Conservation (phyloP, 2,329 filamentous ascomycete species). For the Fusarium sororula region DNA sequence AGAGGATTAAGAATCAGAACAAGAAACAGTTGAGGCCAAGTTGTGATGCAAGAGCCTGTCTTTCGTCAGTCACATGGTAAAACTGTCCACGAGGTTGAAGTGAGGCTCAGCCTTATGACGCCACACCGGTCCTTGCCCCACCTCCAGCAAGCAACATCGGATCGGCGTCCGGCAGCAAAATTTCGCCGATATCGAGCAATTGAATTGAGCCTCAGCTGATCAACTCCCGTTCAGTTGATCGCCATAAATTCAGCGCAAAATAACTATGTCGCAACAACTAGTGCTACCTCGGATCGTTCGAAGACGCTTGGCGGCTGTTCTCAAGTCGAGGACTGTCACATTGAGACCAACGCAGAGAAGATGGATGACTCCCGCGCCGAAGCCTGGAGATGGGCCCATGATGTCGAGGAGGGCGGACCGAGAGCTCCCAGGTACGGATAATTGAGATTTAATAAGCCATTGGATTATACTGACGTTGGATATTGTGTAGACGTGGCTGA, state of each 20-base stretch:
- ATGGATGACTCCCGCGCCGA: slow-evolving; percentile 64
- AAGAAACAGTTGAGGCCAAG: neutral
- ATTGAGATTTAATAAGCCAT: neutral
- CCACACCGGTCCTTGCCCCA: slow-evolving; percentile 32
- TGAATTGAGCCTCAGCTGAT: slow-evolving; percentile 38
- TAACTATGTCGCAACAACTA: slow-evolving; percentile 36
- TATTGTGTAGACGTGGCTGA: slow-evolving; percentile 51
- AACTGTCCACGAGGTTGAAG: slow-evolving; percentile 9
- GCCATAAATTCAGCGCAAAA: neutral
- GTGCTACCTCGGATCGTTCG: slow-evolving; percentile 41
- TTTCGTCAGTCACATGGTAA: slow-evolving; percentile 39
- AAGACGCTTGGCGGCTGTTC: slow-evolving; percentile 38
- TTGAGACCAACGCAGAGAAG: slow-evolving; percentile 52
- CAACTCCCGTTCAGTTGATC: neutral
- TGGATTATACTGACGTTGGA: neutral
- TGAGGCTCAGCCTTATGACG: slow-evolving; percentile 44
- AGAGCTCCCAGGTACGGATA: slow-evolving; percentile 67
- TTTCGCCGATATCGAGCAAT: slow-evolving; percentile 37
- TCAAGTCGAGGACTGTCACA: slow-evolving; percentile 29
- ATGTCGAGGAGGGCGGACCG: slow-evolving; percentile 73
- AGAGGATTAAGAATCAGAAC: neutral
- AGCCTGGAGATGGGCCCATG: slow-evolving; percentile 68
- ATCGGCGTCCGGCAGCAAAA: slow-evolving; percentile 39
- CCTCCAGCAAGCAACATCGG: neutral
- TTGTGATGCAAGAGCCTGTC: slow-evolving; percentile 9